Evolutionary conservation across 192 early-diverging fungal genomes (phyloP).

Genomic region (Coemansia sp.): DNA sequence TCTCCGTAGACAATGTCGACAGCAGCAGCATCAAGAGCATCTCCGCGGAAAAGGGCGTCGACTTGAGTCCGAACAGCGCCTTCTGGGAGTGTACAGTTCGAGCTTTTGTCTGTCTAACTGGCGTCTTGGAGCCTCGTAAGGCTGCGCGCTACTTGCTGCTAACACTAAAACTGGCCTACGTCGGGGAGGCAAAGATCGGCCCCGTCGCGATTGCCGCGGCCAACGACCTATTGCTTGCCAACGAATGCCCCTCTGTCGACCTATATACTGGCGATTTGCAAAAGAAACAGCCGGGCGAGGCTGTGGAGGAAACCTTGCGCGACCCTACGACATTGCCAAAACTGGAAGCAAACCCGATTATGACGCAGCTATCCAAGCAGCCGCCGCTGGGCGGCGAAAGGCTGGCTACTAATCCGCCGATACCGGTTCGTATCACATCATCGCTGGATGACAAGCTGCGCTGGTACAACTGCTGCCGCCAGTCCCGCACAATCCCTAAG

Average conservation of each 20-base stretch:
- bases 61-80: not conserved
- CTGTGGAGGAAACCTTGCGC: not conserved
- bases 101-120: not conserved
- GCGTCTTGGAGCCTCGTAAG: not conserved
- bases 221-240: slow-evolving; percentile 1
- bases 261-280: slow-evolving; percentile 14
- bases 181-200: not conserved
- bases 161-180: slow-evolving; percentile 18
- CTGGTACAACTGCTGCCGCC: slow-evolving; percentile 25
- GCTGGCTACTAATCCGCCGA: slow-evolving; percentile 1
- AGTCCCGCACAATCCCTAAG: slow-evolving; percentile 10
- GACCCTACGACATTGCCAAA: not conserved
- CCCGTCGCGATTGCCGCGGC: slow-evolving; percentile 1
- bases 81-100: slow-evolving; percentile 27
- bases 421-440: not conserved
- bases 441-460: slow-evolving; percentile 15
- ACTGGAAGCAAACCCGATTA: not conserved
- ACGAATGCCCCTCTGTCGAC: slow-evolving; percentile 12
- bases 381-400: not conserved
- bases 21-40: not conserved
- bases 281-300: not conserved
- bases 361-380: slow-evolving; percentile 1
- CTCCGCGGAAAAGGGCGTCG: slow-evolving; percentile 1
- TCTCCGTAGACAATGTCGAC: not conserved
- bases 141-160: slow-evolving; percentile 10